Percentiles rank a stretch among this genome's conserved stretches.
These are phyloP conservation scores for Trichomonas gallinae DNA, from an alignment of 208 protist genomes.

Conservation along the genomic window DNA sequence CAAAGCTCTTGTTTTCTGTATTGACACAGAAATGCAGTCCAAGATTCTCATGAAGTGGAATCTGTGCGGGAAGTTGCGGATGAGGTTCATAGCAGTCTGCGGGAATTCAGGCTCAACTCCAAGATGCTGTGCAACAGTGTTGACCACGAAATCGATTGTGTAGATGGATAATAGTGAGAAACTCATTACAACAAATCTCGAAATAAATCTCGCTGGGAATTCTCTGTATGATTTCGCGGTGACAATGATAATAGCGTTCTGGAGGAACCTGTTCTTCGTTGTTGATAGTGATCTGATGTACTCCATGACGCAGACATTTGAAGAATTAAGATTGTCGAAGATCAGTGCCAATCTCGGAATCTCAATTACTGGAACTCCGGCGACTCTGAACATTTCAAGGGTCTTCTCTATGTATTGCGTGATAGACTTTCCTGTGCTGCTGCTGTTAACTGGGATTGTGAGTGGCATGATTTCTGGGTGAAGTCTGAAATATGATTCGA, in stretches of 20 bases:
- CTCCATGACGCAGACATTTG: background rate
- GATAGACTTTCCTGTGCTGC: background rate
- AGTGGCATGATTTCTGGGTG: background rate
- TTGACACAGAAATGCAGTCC: background rate
- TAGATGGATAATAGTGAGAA: background rate
- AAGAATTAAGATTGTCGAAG: background rate
- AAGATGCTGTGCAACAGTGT: background rate
- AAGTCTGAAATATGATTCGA: background rate
- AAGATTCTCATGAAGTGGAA: background rate
- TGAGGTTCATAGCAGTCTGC: background rate
- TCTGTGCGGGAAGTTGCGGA: background rate
- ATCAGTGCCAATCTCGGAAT: background rate
- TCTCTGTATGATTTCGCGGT: background rate
- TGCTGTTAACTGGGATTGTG: background rate
- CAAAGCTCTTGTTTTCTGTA: background rate
- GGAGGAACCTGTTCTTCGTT: background rate
- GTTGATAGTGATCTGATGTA: background rate
- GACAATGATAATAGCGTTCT: background rate
- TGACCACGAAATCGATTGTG: background rate
- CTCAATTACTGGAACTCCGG: background rate
- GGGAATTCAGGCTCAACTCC: background rate
- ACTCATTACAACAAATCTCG: background rate
- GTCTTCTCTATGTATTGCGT: background rate
- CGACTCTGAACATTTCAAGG: background rate
- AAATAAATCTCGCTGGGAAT: background rate